Evolutionary conservation across 169 alveolate species (phyloP).

Genomic region (Condylostoma magnum): DNA sequence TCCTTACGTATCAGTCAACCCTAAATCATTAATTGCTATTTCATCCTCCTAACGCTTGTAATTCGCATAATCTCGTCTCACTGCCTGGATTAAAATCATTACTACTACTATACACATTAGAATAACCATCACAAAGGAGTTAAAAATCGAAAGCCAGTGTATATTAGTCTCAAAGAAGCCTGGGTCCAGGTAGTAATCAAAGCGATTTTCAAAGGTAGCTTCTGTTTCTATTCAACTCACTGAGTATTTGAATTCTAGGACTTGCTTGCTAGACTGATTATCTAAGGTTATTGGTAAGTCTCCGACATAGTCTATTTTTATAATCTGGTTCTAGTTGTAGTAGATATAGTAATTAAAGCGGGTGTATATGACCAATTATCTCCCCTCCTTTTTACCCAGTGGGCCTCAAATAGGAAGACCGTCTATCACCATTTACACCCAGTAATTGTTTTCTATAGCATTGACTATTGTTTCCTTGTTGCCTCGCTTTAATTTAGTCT

Average conservation of each 20-base stretch:
- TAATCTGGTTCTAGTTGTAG: constrained; percentile 25
- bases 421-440: constrained; percentile 33
- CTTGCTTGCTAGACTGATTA: background rate
- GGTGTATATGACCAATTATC: background rate
- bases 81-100: constrained; percentile 12
- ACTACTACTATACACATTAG: constrained; percentile 26
- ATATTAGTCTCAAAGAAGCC: constrained; percentile 37
- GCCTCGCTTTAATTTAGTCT: background rate
- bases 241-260: constrained; percentile 25
- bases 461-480: background rate
- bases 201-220: constrained; percentile 13
- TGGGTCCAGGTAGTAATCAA: constrained; percentile 36
- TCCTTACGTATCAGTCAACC: constrained; percentile 25
- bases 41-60: constrained; percentile 25
- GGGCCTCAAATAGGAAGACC: constrained; percentile 35
- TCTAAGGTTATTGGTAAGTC: constrained; percentile 21
- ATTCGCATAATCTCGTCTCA: constrained; percentile 25
- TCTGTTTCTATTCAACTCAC: constrained; percentile 28
- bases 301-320: background rate
- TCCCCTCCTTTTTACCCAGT: constrained; percentile 14
- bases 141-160: constrained; percentile 45
- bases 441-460: constrained; percentile 18
- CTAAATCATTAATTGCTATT: constrained; percentile 1
- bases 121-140: constrained; percentile 34
- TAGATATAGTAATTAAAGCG: constrained; percentile 18